These are phyloP conservation scores for Pseudonectria buxi DNA, from an alignment of 2,329 filamentous ascomycete genomes.

Conservation along the genomic window DNA sequence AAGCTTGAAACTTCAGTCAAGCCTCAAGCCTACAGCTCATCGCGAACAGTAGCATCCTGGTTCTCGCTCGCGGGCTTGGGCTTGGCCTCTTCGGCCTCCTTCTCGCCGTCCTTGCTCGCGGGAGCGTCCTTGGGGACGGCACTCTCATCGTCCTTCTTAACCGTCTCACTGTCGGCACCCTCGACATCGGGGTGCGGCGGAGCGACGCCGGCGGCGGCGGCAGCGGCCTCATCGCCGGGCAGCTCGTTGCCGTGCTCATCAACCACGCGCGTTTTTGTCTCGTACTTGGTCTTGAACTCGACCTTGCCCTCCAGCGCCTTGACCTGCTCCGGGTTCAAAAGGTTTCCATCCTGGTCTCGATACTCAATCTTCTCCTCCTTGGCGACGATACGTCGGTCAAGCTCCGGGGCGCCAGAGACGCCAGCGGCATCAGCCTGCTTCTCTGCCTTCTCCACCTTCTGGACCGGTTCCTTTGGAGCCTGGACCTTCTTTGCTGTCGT, in stretches of 20 bases:
- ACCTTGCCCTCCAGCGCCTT: conserved; percentile 83
- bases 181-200: conserved; percentile 57
- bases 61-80: conserved; percentile 59
- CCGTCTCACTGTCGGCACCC: conserved; percentile 53
- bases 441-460: conserved; percentile 14
- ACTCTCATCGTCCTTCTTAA: conserved; percentile 32
- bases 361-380: conserved; percentile 86
- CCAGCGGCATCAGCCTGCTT: conserved; percentile 22
- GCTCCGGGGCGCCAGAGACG: conserved; percentile 44
- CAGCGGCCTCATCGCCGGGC: conserved; percentile 34
- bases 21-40: conserved; percentile 27
- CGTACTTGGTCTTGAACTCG: conserved; percentile 90
- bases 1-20: too few relatives aligned
- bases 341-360: conserved; percentile 86
- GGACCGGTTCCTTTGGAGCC: conserved; percentile 7
- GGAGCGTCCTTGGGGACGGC: conserved; percentile 36
- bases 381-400: conserved; percentile 42
- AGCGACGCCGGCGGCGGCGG: conserved; percentile 38
- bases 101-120: conserved; percentile 52
- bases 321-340: conserved; percentile 79
- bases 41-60: conserved; percentile 47
- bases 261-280: conserved; percentile 83
- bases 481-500: conserved; percentile 20
- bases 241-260: conserved; percentile 76
- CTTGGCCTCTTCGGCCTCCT: conserved; percentile 46